Evolutionary conservation across 768 basidiomycete genomes (phyloP), one percentile per base, ranked within the genome.

Genomic region (Collybiopsis confluens): DNA sequence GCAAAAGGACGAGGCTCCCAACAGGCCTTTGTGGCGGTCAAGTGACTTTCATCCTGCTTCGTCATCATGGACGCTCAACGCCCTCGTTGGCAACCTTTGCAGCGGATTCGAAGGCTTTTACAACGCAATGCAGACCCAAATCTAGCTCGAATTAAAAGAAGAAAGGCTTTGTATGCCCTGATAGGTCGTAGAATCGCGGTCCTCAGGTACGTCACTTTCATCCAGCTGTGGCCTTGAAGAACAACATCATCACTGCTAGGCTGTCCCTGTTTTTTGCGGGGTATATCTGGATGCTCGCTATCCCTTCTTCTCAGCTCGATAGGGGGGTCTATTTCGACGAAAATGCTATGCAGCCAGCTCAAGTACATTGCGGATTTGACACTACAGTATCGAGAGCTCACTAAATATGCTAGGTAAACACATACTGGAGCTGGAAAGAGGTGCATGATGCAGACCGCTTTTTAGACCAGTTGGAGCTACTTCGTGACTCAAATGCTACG

Each of bases 301-400:
- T 97, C 49, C 95, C 95, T 3, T 75, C 78, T 11, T 73, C 82
- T 4, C 70, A 70, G 1, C 74, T 95, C 4, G 85, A 83, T 16
- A 77, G 82, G 58, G 67, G 72, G 8, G 90, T 85, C 8, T 96
- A 92, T 65, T 88, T 96, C 46, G 93, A 96, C 66, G 97, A 99
- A 72, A 97, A 98, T 66, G 96, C 97, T 1, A 70, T 99, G 18
- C 92, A 95, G 62, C 95, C 97, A 9, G 86, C 81, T 4, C 93
- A 96, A 74, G 95, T 48, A 15, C 35, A 35, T 21, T 95, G 61
- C 45, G 66, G 63, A 37, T 4, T 16, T 61, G 50, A 27, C 23
- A 10, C 49, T 35, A 13, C 56, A 9, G 37, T 30, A 7, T 54
- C 43, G 43, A n/a, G 46, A 45, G 33, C 28, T 20, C n/a, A 23